phyloP scores from a whole-genome alignment of 2,329 filamentous ascomycete genomes.

The Fusarium nisikadoi region DNA sequence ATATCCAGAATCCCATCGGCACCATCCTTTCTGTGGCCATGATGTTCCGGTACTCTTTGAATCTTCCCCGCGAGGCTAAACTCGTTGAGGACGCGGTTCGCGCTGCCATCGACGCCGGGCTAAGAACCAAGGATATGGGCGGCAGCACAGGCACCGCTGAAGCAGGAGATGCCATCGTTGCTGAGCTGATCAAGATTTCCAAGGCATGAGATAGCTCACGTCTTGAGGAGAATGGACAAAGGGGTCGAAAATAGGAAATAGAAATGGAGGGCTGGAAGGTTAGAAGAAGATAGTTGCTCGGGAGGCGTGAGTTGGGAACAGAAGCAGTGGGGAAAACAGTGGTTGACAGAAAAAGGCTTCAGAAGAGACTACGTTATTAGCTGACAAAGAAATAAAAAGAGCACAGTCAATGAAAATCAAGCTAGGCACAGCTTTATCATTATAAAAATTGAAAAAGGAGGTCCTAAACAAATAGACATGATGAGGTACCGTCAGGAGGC shows the following conservation, averaged over 20 bases:
- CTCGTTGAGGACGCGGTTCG: constrained; percentile 83
- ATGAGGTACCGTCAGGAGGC: background rate
- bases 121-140: constrained; percentile 84
- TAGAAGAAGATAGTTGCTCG: background rate
- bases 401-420: background rate
- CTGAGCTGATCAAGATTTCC: constrained; percentile 29
- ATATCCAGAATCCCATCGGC: constrained; percentile 74
- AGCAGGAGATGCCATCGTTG: constrained; percentile 79
- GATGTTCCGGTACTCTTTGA: constrained; percentile 92
- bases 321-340: background rate
- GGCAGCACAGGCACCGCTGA: constrained; percentile 77
- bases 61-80: constrained; percentile 77
- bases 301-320: background rate
- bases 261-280: background rate
- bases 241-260: background rate
- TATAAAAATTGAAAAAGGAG: background rate
- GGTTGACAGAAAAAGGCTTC: background rate
- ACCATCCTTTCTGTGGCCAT: constrained; percentile 92
- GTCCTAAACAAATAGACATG: background rate
- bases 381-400: background rate
- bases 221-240: background rate
- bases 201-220: constrained; percentile 19
- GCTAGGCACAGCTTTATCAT: background rate
- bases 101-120: constrained; percentile 78
- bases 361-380: background rate